A percentile compares a stretch with the other conserved stretches of the same genome.
Conservation (phyloP, 2,329 filamentous ascomycete genomes). For the Xylariaceae sp. region DNA sequence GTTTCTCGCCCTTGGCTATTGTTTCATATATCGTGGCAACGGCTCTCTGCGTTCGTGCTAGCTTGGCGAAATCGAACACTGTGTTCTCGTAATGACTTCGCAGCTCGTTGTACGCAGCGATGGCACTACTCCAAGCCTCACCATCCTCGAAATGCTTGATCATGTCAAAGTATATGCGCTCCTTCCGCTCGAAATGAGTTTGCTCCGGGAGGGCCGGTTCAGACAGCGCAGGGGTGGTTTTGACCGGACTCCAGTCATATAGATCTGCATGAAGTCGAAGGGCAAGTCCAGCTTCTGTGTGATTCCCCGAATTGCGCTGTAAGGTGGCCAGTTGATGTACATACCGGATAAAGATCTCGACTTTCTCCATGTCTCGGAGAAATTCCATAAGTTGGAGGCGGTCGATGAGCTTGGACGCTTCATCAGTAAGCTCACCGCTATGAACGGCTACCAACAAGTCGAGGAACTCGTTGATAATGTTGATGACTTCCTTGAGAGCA, state of each 20-base stretch:
- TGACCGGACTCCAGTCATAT: conserved; percentile 82
- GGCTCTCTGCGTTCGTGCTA: conserved; percentile 82
- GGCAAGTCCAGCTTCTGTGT: conserved; percentile 83
- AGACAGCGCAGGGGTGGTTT: conserved; percentile 58
- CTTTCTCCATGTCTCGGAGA: conserved; percentile 91
- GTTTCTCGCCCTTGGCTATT: conserved; percentile 75
- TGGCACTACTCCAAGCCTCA: conserved; percentile 86
- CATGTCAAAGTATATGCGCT: conserved; percentile 88
- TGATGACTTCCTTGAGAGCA: conserved; percentile 74
- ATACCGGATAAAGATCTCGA: conserved; percentile 94
- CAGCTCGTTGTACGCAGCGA: conserved; percentile 86
- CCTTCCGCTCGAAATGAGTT: conserved; percentile 86
- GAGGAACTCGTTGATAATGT: conserved; percentile 83
- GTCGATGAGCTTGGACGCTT: conserved; percentile 81
- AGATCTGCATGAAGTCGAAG: conserved; percentile 87
- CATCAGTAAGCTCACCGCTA: conserved; percentile 66
- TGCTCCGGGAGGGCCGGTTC: conserved; percentile 81
- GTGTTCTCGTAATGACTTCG: conserved; percentile 88
- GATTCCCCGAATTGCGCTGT: conserved; percentile 71
- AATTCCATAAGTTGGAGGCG: conserved; percentile 92
- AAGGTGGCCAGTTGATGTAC: conserved; percentile 84
- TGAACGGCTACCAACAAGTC: conserved; percentile 89
- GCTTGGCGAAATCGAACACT: conserved; percentile 84
- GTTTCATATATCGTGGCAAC: conserved; percentile 91
- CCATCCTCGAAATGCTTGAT: conserved; percentile 93